phyloP scores from a whole-genome alignment of 495 filamentous ascomycete genomes.

The Annulohypoxylon moriforme region DNA sequence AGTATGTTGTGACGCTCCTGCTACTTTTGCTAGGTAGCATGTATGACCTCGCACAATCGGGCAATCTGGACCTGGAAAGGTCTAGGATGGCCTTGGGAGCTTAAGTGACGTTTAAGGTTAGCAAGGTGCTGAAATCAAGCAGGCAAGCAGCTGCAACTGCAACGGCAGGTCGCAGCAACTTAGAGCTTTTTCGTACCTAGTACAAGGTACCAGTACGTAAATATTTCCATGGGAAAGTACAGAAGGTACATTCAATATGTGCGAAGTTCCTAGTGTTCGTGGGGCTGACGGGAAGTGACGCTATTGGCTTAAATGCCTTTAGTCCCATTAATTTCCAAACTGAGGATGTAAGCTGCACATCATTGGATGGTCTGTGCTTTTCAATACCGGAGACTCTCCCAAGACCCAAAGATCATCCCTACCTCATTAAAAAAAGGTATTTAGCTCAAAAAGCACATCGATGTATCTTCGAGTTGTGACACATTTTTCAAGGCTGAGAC shows the following conservation, averaged over 20 bases:
- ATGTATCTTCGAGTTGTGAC: neutral
- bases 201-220: neutral
- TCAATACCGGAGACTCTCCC: conserved; percentile 1
- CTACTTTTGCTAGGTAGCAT: conserved; percentile 18
- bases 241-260: neutral
- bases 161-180: neutral
- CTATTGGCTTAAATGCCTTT: conserved; percentile 22
- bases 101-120: conserved; percentile 30
- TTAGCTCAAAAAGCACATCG: neutral
- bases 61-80: conserved; percentile 5
- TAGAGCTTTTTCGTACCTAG: neutral
- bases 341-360: conserved; percentile 24
- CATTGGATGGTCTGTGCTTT: conserved; percentile 37
- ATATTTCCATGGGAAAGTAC: neutral
- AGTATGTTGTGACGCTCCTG: conserved; percentile 26
- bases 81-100: neutral
- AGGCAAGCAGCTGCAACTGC: conserved; percentile 9
- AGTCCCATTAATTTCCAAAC: conserved; percentile 30
- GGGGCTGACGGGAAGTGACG: conserved; percentile 41
- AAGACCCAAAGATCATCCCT: neutral
- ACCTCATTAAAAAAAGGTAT: neutral
- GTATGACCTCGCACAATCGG: conserved; percentile 36
- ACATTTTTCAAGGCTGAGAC: neutral
- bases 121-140: neutral
- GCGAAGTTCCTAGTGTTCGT: conserved; percentile 2